Evolutionary conservation across 106 monocot genomes (phyloP).

Genomic region (Dendrobium chrysotoxum): DNA sequence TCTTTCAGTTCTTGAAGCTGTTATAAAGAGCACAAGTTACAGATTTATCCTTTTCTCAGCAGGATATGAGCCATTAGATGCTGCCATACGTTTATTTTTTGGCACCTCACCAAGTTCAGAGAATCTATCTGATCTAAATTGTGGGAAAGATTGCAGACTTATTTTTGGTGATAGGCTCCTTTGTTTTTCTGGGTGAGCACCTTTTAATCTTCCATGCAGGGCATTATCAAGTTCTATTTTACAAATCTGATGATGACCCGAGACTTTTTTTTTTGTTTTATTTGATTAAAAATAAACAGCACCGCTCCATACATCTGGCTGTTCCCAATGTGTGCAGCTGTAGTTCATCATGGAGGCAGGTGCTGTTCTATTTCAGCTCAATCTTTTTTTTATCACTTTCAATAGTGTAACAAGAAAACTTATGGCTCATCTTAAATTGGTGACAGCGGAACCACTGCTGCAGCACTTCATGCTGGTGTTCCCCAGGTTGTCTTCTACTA

Average conservation of each 20-base stretch:
- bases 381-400: conserved; percentile 2
- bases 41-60: conserved; percentile 66
- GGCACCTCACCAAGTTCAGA: conserved; percentile 17
- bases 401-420: not conserved
- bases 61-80: conserved; percentile 73
- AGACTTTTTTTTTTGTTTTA: conserved; percentile 10
- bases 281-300: conserved; percentile 21
- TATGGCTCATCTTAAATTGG: not conserved
- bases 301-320: conserved; percentile 74
- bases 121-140: not conserved
- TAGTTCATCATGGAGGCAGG: conserved; percentile 96
- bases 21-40: conserved; percentile 41
- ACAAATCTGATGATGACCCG: not conserved
- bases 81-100: conserved; percentile 33
- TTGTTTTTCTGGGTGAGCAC: conserved; percentile 83
- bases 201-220: not conserved
- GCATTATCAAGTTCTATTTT: not conserved
- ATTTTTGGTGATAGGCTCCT: conserved; percentile 54
- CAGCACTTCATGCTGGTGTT: conserved; percentile 72
- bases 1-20: conserved; percentile 62
- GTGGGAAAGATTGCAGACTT: conserved; percentile 17
- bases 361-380: conserved; percentile 11
- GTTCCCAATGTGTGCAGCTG: conserved; percentile 69
- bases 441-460: conserved; percentile 86
- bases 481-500: conserved; percentile 58